Evolutionary conservation across 192 early-diverging fungal species (phyloP).

Genomic region (Coemansia sp.): DNA sequence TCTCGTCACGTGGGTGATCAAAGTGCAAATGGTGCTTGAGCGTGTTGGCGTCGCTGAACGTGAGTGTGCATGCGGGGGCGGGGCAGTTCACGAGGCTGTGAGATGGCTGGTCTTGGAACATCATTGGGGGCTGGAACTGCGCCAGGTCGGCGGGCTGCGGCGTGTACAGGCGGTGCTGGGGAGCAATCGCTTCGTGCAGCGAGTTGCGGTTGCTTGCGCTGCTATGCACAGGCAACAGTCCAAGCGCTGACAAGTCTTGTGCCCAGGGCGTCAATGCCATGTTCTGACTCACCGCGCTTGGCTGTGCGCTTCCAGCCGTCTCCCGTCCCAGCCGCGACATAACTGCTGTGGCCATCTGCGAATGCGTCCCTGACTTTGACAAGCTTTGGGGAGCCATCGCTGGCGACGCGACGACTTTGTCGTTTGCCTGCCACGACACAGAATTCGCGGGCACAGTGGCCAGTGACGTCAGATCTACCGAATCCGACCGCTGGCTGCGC

Average conservation of each 20-base stretch:
- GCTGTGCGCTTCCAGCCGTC: neutral
- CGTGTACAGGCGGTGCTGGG: slow-evolving; percentile 15
- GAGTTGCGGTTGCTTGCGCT: slow-evolving; percentile 8
- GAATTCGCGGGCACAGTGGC: slow-evolving; percentile 26
- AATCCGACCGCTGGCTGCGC: slow-evolving; percentile 40
- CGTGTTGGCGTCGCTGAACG: slow-evolving; percentile 40
- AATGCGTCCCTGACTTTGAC: slow-evolving; percentile 27
- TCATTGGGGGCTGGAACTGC: slow-evolving; percentile 23
- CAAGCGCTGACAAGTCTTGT: slow-evolving; percentile 18
- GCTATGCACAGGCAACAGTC: slow-evolving; percentile 14
- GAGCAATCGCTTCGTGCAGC: slow-evolving; percentile 1
- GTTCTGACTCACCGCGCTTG: neutral
- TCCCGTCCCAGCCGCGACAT: slow-evolving; percentile 25
- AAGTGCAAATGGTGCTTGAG: slow-evolving; percentile 40
- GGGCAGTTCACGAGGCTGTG: slow-evolving; percentile 25
- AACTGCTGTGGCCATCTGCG: slow-evolving; percentile 42
- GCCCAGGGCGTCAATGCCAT: slow-evolving; percentile 18
- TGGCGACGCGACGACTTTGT: slow-evolving; percentile 13
- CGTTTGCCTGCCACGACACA: neutral
- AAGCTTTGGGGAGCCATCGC: slow-evolving; percentile 4
- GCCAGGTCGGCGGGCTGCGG: slow-evolving; percentile 37
- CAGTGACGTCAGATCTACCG: slow-evolving; percentile 38
- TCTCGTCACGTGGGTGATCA: slow-evolving; percentile 29
- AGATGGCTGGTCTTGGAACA: neutral
- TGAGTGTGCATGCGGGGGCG: slow-evolving; percentile 13